Percentiles rank a stretch among this genome's conserved stretches.
Evolutionary conservation across 176 grass and related monocot genomes (phyloP).

Genomic region (Guadua angustifolia): DNA sequence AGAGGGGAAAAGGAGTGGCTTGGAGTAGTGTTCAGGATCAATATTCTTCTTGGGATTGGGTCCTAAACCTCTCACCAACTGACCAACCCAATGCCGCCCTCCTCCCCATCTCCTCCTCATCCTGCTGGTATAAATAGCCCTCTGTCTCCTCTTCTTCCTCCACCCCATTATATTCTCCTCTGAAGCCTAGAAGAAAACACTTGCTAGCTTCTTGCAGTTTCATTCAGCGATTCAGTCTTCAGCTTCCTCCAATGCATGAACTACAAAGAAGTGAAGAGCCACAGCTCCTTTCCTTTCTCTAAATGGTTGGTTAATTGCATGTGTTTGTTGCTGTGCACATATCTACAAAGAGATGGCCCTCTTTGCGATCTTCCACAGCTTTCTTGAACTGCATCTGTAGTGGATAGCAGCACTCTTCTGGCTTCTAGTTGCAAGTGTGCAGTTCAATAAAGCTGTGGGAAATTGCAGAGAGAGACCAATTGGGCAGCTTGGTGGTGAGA

Average conservation of each 20-base stretch:
- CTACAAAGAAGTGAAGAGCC: background rate
- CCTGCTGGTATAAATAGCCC: conserved; percentile 64
- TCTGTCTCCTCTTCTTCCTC: conserved; percentile 42
- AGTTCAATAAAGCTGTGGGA: conserved; percentile 99
- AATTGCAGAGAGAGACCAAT: conserved; percentile 72
- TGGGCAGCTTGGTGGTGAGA: background rate
- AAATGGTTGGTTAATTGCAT: background rate
- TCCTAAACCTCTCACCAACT: conserved; percentile 61
- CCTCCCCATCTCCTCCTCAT: conserved; percentile 11
- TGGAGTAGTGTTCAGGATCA: conserved; percentile 46
- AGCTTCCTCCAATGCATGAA: background rate
- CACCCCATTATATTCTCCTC: background rate
- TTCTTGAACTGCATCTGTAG: conserved; percentile 95
- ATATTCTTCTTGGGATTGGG: conserved; percentile 97
- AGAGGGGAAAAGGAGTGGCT: conserved; percentile 9
- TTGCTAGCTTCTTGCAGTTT: background rate
- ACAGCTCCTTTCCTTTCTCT: background rate
- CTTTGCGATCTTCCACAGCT: conserved; percentile 99
- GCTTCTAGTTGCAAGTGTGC: conserved; percentile 39
- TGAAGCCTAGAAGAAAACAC: background rate
- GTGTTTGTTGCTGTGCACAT: background rate
- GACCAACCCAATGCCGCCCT: background rate
- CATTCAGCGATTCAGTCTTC: background rate
- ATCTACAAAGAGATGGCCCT: conserved; percentile 55
- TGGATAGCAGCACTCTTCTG: background rate